Base-by-base conservation (phyloP, 1,284 basidiomycete species). In the Puccinia triticina region DNA sequence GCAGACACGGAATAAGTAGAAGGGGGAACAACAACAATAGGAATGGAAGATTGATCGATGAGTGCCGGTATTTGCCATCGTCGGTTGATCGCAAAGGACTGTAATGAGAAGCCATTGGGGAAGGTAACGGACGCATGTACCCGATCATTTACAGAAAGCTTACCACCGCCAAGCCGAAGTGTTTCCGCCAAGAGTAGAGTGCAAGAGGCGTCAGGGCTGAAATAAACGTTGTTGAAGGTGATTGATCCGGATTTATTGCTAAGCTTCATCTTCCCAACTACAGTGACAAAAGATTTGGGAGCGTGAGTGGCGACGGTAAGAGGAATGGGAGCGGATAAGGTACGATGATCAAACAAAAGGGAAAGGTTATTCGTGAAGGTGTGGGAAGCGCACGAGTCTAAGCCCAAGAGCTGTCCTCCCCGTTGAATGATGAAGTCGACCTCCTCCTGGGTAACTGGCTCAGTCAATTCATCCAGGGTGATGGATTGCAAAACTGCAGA, bases 221-320 rank as follows among this genome's bases (percentile, higher is more conserved):
- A 77, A 26, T 61, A 77, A n/a, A 77, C 75, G 21, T 77, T 77
- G 12, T 77, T 64, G 21, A 77, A 34, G 1, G 53, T 57, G 4
- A 74, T 40, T 12, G 29, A 55, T 1, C 72, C 72, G 23, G 46
- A 12, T 10, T 57, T 14, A 53, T 74, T 74, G 21, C 34, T 55
- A 40, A 74, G 21, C 4, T 5, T 74, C 72, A 74, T 55, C 53
- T 74, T 74, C 53, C 72, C 72, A 53, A 74, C 53, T 74, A 10
- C 23, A 4, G 53, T 55, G 2, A 74, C 72, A 53, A 29, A 55
- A n/a, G 14, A 40, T 46, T 16, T 1, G 4, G 16, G 1, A 10
- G 29, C 11, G 10, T 74, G 34, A 74, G 72, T 74, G 23, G 72
- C 72, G 3, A 74, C 34, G 40, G 32, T 37, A 1, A 37, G 12